Conservation (phyloP, 441 rosid species). For the Daphne laureola region DNA sequence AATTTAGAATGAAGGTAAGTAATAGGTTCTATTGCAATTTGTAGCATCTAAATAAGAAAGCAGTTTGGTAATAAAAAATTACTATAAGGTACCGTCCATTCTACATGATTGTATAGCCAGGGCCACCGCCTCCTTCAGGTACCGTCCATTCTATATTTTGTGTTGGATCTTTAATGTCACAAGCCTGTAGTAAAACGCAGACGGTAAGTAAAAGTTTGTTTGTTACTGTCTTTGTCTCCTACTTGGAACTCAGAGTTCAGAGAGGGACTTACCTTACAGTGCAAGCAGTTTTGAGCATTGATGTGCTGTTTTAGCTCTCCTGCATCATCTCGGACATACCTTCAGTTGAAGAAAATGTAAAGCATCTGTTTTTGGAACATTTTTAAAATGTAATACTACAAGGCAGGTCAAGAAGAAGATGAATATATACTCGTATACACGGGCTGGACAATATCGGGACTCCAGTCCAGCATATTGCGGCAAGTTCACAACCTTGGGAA, state of each 20-base stretch:
- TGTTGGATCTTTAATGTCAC: conserved; percentile 90
- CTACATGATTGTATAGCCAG: conserved; percentile 80
- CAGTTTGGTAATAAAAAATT: no score
- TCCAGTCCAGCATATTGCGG: conserved; percentile 84
- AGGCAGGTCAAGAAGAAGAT: conserved; percentile 2
- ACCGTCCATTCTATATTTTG: conserved; percentile 96
- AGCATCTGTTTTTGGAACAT: neutral
- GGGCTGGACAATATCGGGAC: conserved; percentile 91
- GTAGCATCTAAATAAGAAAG: no score
- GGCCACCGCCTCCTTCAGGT: conserved; percentile 97
- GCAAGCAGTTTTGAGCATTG: conserved; percentile 91
- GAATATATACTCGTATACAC: conserved; percentile 77
- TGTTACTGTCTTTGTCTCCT: neutral
- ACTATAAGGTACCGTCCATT: no score
- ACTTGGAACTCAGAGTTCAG: neutral
- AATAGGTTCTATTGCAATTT: no score
- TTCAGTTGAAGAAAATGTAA: conserved; percentile 18
- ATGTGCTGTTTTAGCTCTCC: conserved; percentile 69
- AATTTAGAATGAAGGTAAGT: no score
- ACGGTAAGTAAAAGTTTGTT: conserved; percentile 1
- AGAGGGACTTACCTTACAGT: conserved; percentile 67
- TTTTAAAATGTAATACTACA: neutral
- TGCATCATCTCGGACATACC: conserved; percentile 67
- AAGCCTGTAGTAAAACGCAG: conserved; percentile 44
- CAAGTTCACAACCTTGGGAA: conserved; percentile 69